Conservation (phyloP, 2,329 filamentous ascomycete genomes). For the Pseudocercospora fijiensis region DNA sequence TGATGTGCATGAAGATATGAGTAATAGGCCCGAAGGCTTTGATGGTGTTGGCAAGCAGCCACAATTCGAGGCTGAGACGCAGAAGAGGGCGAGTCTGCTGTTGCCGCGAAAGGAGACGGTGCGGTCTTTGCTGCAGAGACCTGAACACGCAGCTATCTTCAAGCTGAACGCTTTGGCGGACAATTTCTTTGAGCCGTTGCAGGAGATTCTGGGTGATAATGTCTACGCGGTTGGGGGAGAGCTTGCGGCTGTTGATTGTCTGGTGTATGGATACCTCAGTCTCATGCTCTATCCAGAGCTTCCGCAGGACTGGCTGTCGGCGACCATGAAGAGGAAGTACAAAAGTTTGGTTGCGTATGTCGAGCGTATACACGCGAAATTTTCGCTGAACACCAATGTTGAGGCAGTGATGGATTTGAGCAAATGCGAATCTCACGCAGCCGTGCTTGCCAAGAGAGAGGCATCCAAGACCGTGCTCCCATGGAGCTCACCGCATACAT, state of each 20-base stretch:
- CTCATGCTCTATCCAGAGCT: constrained; percentile 66
- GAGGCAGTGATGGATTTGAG: constrained; percentile 22
- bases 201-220: constrained; percentile 58
- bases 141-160: constrained; percentile 72
- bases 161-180: constrained; percentile 70
- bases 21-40: constrained; percentile 33
- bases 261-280: constrained; percentile 75
- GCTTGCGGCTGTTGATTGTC: constrained; percentile 71
- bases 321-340: constrained; percentile 55
- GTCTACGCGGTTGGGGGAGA: constrained; percentile 55
- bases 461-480: constrained; percentile 26
- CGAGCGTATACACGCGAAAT: constrained; percentile 35
- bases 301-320: constrained; percentile 62
- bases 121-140: constrained; percentile 60
- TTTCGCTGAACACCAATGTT: constrained; percentile 29
- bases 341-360: constrained; percentile 42
- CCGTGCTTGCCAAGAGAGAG: constrained; percentile 6
- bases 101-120: constrained; percentile 60
- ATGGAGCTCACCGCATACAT: constrained; percentile 23
- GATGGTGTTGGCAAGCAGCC: constrained; percentile 35
- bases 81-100: constrained; percentile 50
- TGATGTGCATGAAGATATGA: constrained; percentile 41
- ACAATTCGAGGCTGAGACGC: constrained; percentile 35
- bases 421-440: constrained; percentile 5
- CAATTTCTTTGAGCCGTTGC: constrained; percentile 69